A percentile compares a stretch with the other conserved stretches of the same genome.
phyloP scores from a whole-genome alignment of 129 eudicot species.

The Solidago caesia region DNA sequence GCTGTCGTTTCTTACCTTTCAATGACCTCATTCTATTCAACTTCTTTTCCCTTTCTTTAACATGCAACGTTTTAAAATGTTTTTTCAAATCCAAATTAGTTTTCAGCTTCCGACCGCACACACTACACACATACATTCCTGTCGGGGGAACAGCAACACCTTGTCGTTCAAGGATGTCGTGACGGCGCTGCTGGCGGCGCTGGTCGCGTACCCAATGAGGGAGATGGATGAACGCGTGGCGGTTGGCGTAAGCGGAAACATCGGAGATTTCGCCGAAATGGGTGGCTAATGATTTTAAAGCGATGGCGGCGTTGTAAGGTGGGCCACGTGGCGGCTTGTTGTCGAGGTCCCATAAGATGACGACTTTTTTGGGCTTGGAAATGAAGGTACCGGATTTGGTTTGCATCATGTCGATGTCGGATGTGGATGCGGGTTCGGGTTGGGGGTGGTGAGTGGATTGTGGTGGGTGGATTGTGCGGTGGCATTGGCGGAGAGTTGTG shows the following conservation, averaged over 20 bases:
- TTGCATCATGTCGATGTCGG: constrained; percentile 82
- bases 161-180: constrained; percentile 55
- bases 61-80: constrained; percentile 76
- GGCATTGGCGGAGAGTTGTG: constrained; percentile 28
- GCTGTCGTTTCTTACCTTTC: constrained; percentile 87
- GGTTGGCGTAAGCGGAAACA: constrained; percentile 86
- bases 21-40: constrained; percentile 66
- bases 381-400: constrained; percentile 53
- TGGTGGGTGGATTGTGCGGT: constrained; percentile 27
- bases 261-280: constrained; percentile 76
- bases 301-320: constrained; percentile 77
- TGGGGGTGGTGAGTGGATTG: constrained; percentile 23
- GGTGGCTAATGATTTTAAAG: constrained; percentile 53
- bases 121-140: constrained; percentile 57
- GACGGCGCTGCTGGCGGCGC: constrained; percentile 56
- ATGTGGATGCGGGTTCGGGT: constrained; percentile 28
- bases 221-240: constrained; percentile 89
- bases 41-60: constrained; percentile 84
- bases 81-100: constrained; percentile 70
- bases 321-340: constrained; percentile 99
- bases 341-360: constrained; percentile 86
- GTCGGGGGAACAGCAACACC: constrained; percentile 41
- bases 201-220: constrained; percentile 82
- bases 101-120: constrained; percentile 83
- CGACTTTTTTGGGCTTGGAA: constrained; percentile 75